Base-by-base conservation (phyloP, 2,329 filamentous ascomycete species). In the Colletotrichum agaves region DNA sequence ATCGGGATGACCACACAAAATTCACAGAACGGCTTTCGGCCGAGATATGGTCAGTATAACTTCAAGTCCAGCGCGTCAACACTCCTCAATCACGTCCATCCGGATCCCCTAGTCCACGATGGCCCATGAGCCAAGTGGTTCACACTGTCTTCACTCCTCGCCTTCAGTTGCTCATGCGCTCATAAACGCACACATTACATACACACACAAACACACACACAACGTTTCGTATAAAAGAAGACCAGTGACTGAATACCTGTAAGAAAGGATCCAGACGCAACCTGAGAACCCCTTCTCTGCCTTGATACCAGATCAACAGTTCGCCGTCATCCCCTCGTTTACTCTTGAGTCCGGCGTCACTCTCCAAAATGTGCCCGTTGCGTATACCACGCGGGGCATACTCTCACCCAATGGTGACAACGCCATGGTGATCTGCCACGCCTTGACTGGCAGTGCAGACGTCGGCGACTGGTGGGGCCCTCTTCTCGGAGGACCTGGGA, bases 391-490 rank as follows among this genome's bases (percentile, higher is more conserved):
- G 21, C 82, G 88, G 53, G 90, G 90, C 70, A 85, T 84, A 70
- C 82, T 92, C 69, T 87, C 87, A 23, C 78, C 85, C 17, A 79
- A 83, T 23, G 82, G 84, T 59, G 85, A 90, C 78, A 92, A 92
- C 83, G 88, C 84, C 73, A 91, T 92, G 89, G 86, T 92, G 23
- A 90, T 92, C 73, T 97, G 93, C 78, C 93, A 96, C 79, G 93
- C 93, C 58, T 84, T 97, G 75, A 96, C 93, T 4, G 93, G 93
- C 73, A 94, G 92, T 72, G 91, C 93, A 61, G 93, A 96, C 79
- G 93, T 95, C 31, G 85, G 88, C 72, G 93, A 96, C 78, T 97
- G 93, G 93, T 96, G 93, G 93, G 93, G 93, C 1, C 93, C 93
- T 39, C 82, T 96, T 17, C 85, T 96, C 2, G 92, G 92, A 37